A percentile compares a stretch with the other conserved stretches of the same genome.
Evolutionary conservation across 306 rosid genomes (phyloP).

Genomic region (Cotoneaster glaucophyllus): DNA sequence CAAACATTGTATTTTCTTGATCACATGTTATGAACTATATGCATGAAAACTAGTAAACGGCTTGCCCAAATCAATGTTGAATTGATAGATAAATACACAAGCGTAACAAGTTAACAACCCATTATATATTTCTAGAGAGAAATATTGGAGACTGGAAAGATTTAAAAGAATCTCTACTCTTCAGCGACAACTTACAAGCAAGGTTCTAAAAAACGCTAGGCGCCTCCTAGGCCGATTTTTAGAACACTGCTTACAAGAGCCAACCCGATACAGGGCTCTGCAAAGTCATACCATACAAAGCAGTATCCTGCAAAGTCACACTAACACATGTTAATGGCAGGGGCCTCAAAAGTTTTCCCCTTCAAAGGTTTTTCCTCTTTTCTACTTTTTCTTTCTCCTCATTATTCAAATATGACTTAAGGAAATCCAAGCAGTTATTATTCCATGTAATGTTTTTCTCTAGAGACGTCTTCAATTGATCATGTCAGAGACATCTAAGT

Average conservation of each 20-base stretch:
- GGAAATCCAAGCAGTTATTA: neutral
- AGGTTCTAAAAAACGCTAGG: too few species aligned
- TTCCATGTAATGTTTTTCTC: neutral
- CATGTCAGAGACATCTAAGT: neutral
- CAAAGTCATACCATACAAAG: neutral
- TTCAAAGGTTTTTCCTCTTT: neutral
- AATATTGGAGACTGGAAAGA: too few species aligned
- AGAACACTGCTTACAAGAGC: too few species aligned
- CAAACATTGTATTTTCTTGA: neutral
- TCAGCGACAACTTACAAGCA: too few species aligned
- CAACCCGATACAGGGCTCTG: too few species aligned
- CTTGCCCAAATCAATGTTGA: neutral
- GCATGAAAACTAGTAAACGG: neutral
- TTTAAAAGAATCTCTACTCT: too few species aligned
- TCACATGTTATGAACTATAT: neutral
- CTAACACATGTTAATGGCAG: neutral
- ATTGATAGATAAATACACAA: neutral
- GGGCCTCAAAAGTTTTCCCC: neutral
- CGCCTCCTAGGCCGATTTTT: too few species aligned
- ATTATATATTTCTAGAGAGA: too few species aligned
- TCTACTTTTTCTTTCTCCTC: neutral
- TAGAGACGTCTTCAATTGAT: neutral
- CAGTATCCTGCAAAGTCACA: neutral
- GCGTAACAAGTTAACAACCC: neutral
- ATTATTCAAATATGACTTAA: neutral